Evolutionary conservation across 208 protist species (phyloP).

Genomic region (Endotrypanum monterogeii): DNA sequence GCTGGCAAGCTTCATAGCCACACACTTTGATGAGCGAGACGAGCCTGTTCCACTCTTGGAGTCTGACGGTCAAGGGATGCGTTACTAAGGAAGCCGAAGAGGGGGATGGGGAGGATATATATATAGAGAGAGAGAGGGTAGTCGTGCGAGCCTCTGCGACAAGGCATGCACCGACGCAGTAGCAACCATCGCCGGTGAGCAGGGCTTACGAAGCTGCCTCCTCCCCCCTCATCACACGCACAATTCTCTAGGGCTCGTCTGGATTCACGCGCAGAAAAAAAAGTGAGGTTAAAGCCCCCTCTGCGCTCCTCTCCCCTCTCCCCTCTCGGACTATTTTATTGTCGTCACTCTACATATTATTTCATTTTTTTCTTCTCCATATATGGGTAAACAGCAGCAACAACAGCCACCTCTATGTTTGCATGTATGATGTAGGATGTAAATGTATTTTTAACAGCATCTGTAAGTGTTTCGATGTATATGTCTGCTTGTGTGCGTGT

Average conservation of each 20-base stretch:
- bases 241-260: too few relatives aligned
- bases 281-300: too few relatives aligned
- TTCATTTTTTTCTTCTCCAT: not conserved
- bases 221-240: not conserved
- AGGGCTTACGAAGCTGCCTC: not conserved
- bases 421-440: not conserved
- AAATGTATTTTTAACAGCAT: not conserved
- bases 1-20: conserved; percentile 29
- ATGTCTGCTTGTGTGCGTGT: not conserved
- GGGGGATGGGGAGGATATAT: too few relatives aligned
- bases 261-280: too few relatives aligned
- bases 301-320: too few relatives aligned
- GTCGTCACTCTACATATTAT: not conserved
- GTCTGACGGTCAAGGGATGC: not conserved
- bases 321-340: too few relatives aligned
- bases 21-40: conserved; percentile 37
- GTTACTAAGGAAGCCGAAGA: conserved; percentile 4
- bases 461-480: not conserved
- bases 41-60: conserved; percentile 17
- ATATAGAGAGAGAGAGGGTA: too few relatives aligned
- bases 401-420: not conserved
- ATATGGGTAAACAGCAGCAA: not conserved
- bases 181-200: too few relatives aligned
- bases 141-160: not conserved
- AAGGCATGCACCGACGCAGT: not conserved